Base-by-base conservation (phyloP, 225 moss, liverwort and hornwort species). In the Polytrichum commune region DNA sequence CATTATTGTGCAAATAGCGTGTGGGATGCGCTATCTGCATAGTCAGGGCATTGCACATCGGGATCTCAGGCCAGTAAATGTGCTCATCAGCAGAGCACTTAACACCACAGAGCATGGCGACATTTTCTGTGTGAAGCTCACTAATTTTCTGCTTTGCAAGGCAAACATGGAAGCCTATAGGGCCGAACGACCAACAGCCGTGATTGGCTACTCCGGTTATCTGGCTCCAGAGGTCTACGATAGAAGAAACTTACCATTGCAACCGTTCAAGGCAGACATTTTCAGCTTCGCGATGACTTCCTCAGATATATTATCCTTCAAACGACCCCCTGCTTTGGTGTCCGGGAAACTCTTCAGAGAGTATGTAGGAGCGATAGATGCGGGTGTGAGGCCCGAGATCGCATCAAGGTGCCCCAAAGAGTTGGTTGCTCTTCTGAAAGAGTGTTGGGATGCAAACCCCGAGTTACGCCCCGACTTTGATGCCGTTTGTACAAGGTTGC, bases 331-430 rank as follows among this genome's bases (percentile, higher is more conserved):
- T 22, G 61, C 19, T 25, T n/a, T n/a, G n/a, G n/a, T n/a, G n/a
- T n/a, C n/a, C n/a, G n/a, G n/a, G n/a, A n/a, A n/a, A n/a, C n/a
- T n/a, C n/a, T n/a, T n/a, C 5, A 18, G 8, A 0, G 18, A 25
- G 5, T 19, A 7, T 19, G 0, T 0, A 0, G 0, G 0, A 18
- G 18, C n/a, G 7, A 0, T 60, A 13, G 0, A 0, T 5, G 0
- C 6, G 60, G 25, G 63, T 28, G 18, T 0, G 16, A 22, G 63
- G 63, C 63, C 63, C 19, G 5, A 63, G 63, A 1, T 28, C 29
- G 1, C 63, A 18, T 26, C 23, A 58, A 10, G 16, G 0, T 63
- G 28, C 27, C 25, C 63, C 26, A 5, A 27, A 63, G 25, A 63
- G 63, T 63, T 63, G 28, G 28, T 29, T 29, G 9, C 10, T 18